Base-by-base conservation (phyloP, 1,284 basidiomycete genomes). In the Fomitopsis betulina region DNA sequence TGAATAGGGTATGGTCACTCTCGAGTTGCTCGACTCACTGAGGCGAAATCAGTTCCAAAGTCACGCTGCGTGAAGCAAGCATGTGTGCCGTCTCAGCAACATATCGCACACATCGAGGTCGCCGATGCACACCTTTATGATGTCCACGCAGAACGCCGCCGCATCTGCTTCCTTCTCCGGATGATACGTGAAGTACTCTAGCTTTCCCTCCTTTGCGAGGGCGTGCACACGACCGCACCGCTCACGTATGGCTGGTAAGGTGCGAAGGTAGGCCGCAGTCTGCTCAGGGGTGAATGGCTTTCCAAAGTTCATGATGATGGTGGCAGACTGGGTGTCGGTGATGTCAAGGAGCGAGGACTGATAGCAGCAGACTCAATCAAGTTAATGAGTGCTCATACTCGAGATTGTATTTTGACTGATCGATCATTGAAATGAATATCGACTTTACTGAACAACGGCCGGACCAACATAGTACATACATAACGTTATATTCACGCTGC, bases 131-230 rank as follows among this genome's bases (percentile, higher is more conserved):
- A 87, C 94, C 75, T 87, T 78, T 63, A 98, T 95, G 65, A 98
- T 89, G 32, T 79, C 75, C 21, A 85, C 77, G 69, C 94, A 97
- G 73, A 90, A 97, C 23, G 82, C 83, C n/a, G 91, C 86, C 2
- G 92, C 91, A 23, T 79, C 79, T 13, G 68, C 70, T 69, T 96
- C 86, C 65, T 86, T 87, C 62, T 86, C 84, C 21, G 90, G 84
- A 70, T 94, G 80, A 73, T 95, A 94, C 39, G 87, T 82, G 71
- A 96, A 97, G 75, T 93, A 95, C 62, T 95, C 77, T 2, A 96
- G 81, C 65, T 87, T 83, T 54, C 84, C 87, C 60, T 82, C 71
- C 67, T 84, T 74, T 5, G 91, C 93, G 17, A 96, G 85, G 25
- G 84, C 79, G 71, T 92, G 88, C 40, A 98, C 93, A 57, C 82